Evolutionary conservation across 2,329 filamentous ascomycete species (phyloP), one percentile per base, ranked within the genome.

Genomic region (Chalaropsis thielavioides): DNA sequence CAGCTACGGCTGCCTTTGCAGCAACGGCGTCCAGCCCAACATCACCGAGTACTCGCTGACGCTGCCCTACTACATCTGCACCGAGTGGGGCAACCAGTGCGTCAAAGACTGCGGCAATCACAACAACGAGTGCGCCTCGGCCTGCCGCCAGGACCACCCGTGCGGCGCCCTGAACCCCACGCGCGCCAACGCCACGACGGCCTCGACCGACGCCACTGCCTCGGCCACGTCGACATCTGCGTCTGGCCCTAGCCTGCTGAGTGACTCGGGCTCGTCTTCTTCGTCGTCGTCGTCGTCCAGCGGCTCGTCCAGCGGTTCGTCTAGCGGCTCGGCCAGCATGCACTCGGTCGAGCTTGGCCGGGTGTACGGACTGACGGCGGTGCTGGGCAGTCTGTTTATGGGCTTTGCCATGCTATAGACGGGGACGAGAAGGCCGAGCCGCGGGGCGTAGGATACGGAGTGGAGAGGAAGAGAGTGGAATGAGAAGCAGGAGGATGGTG

Each of bases 31-130:
- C 68, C 76, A 81, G 63, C 89, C 89, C 69, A 91, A 92, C 75
- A 76, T 89, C 61, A 83, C 86, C 71, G 81, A 92, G 75, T 94
- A 87, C 80, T 86, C 85, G 22, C 80, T 90, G 70, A 92, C 89
- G 1, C 78, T 94, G 31, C 89, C 89, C 41, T 92, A 84, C 80
- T 89, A 85, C 76, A 80, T 85, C 70, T 94, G 89, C 81, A 80
- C 80, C 59, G 80, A 87, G 75, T 90, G 81, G 80, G 86, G 83
- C 70, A 83, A 77, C 73, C 82, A 90, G 75, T 90, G 87, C 73
- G 84, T 87, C 13, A 71, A 69, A 1, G 74, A 68, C 66, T 91
- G 88, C 75, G 76, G 75, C 41, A 67, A 71, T 61, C 72, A 75
- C 68, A 78, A 86, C 74, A 79, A 79, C 69, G 68, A 70, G n/a